A percentile compares a stretch with the other conserved stretches of the same genome.
phyloP scores from a whole-genome alignment of 2,329 filamentous ascomycete genomes.

The Exophiala sp. region DNA sequence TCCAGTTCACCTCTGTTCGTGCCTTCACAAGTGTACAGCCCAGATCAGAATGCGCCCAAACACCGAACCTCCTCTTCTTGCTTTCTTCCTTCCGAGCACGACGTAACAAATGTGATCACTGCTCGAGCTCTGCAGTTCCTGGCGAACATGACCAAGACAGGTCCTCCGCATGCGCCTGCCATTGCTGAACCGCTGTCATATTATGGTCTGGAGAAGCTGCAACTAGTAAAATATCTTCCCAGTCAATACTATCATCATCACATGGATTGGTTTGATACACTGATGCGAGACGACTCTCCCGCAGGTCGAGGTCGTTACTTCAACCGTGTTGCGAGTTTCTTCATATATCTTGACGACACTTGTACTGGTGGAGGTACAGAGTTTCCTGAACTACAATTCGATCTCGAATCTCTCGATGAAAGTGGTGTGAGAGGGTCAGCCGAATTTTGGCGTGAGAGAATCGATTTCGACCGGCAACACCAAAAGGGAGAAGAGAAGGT shows the following conservation, averaged over 20 bases:
- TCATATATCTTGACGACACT: conserved; percentile 56
- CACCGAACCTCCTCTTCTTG: conserved; percentile 1
- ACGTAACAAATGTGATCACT: background rate
- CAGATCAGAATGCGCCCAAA: background rate
- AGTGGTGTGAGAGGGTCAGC: conserved; percentile 37
- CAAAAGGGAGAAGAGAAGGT: conserved; percentile 17
- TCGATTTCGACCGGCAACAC: conserved; percentile 48
- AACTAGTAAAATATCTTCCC: conserved; percentile 8
- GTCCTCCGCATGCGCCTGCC: background rate
- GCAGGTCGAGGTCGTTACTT: background rate
- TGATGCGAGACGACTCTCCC: background rate
- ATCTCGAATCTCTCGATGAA: background rate
- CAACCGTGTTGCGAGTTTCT: conserved; percentile 55
- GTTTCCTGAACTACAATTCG: conserved; percentile 49
- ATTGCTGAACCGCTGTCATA: background rate
- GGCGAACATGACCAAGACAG: background rate
- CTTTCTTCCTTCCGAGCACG: background rate
- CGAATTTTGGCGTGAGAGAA: conserved; percentile 54
- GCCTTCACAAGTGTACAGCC: conserved; percentile 2
- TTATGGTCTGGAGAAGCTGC: conserved; percentile 6
- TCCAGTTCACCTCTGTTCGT: background rate
- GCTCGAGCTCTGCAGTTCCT: background rate
- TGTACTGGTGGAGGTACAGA: conserved; percentile 59
- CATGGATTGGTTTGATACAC: conserved; percentile 6
- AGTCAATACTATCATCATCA: conserved; percentile 11